Percentiles rank a stretch among this genome's conserved stretches.
phyloP scores from a whole-genome alignment of 2,329 filamentous ascomycete genomes.

The Neonectria faginata region DNA sequence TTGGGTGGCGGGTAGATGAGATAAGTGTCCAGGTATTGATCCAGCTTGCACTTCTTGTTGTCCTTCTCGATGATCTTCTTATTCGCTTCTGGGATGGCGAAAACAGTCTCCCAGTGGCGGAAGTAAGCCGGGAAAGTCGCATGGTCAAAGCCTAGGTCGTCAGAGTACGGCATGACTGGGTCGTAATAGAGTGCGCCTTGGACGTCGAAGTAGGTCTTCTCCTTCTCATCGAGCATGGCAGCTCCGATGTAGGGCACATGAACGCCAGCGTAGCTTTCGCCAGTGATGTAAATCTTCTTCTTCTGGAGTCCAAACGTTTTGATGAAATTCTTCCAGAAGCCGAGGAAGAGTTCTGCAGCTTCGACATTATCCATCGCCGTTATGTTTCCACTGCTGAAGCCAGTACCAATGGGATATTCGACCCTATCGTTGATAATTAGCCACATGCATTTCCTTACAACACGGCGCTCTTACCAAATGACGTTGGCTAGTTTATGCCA shows the following conservation, averaged over 20 bases:
- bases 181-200: constrained; percentile 78
- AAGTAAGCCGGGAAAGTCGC: constrained; percentile 26
- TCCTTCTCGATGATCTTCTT: constrained; percentile 49
- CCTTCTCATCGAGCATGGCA: constrained; percentile 73
- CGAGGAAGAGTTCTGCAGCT: constrained; percentile 74
- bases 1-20: constrained; percentile 73
- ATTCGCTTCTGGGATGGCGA: constrained; percentile 24
- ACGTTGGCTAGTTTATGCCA: constrained; percentile 66
- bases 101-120: constrained; percentile 26
- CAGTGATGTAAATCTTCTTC: constrained; percentile 75
- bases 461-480: constrained; percentile 50
- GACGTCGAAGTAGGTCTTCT: constrained; percentile 74
- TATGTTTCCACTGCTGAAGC: constrained; percentile 72
- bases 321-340: constrained; percentile 81
- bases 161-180: constrained; percentile 64
- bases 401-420: constrained; percentile 74
- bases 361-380: constrained; percentile 73
- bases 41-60: constrained; percentile 66
- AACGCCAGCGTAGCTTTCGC: constrained; percentile 66
- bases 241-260: constrained; percentile 77
- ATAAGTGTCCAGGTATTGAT: constrained; percentile 66
- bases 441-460: background rate
- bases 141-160: constrained; percentile 53
- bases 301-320: constrained; percentile 72
- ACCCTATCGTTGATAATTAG: constrained; percentile 55